These are phyloP conservation scores for Lomentospora prolificans DNA, from an alignment of 2,329 filamentous ascomycete species.

Conservation along the genomic window DNA sequence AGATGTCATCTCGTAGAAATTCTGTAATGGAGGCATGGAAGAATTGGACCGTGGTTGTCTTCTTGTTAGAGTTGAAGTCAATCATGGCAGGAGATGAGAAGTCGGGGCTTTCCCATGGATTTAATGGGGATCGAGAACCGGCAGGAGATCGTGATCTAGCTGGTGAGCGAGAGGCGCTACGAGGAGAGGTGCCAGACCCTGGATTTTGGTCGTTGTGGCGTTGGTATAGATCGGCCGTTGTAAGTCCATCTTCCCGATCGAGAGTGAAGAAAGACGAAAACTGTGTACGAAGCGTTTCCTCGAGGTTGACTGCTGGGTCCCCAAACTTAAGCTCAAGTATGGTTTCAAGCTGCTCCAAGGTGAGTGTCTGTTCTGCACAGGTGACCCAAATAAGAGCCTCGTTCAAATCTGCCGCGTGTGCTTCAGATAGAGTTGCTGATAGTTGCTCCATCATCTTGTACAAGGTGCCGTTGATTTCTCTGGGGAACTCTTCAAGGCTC, in stretches of 20 bases:
- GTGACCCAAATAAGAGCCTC: slow-evolving; percentile 36
- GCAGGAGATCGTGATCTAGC: slow-evolving; percentile 12
- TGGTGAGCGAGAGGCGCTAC: not conserved
- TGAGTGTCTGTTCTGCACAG: slow-evolving; percentile 32
- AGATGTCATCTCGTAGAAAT: slow-evolving; percentile 25
- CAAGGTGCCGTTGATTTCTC: slow-evolving; percentile 32
- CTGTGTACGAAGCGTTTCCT: slow-evolving; percentile 32
- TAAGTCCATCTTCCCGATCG: slow-evolving; percentile 31
- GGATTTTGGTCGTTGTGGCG: slow-evolving; percentile 4
- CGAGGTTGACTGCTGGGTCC: slow-evolving; percentile 28
- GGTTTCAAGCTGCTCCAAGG: slow-evolving; percentile 32
- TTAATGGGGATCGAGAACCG: slow-evolving; percentile 13
- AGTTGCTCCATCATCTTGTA: slow-evolving; percentile 30
- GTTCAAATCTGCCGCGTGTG: slow-evolving; percentile 32
- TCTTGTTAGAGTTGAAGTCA: slow-evolving; percentile 32
- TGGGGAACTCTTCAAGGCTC: slow-evolving; percentile 33
- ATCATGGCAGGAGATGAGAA: slow-evolving; percentile 21
- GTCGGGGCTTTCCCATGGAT: slow-evolving; percentile 16
- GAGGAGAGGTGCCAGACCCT: not conserved
- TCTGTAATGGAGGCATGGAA: slow-evolving; percentile 29
- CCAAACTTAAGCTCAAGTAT: slow-evolving; percentile 31
- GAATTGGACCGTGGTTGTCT: slow-evolving; percentile 27
- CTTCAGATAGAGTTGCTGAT: slow-evolving; percentile 25
- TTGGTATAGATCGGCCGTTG: slow-evolving; percentile 24
- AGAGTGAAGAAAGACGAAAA: slow-evolving; percentile 37